Conservation (phyloP, 306 rosid genomes). For the Lathyrus aphaca region DNA sequence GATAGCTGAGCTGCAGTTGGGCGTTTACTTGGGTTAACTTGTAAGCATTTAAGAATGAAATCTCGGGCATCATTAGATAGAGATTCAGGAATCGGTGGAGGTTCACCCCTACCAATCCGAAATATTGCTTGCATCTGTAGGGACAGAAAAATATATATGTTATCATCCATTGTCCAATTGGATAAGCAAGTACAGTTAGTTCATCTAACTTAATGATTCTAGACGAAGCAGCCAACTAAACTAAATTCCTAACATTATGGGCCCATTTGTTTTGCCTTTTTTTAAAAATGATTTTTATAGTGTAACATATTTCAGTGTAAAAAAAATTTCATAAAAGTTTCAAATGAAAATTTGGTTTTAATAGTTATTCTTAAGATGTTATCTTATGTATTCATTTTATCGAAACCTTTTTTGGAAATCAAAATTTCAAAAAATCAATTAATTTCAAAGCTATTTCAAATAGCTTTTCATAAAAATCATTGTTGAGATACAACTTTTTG, state of each 20-base stretch:
- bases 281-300: no score
- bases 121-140: conserved; percentile 59
- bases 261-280: no score
- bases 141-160: conserved; percentile 7
- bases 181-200: not conserved
- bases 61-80: conserved; percentile 52
- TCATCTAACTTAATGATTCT: not conserved
- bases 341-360: no score
- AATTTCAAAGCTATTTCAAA: no score
- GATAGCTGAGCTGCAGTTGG: conserved; percentile 55
- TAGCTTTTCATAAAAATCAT: no score
- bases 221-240: conserved; percentile 16
- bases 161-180: conserved; percentile 31
- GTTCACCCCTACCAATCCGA: conserved; percentile 54
- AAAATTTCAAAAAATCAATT: no score
- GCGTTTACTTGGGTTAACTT: conserved; percentile 53
- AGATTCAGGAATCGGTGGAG: conserved; percentile 55
- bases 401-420: no score
- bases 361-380: no score
- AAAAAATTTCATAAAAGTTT: no score
- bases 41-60: conserved; percentile 56
- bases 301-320: no score
- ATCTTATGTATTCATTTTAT: no score
- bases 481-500: no score
- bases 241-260: conserved; percentile 10